phyloP scores from a whole-genome alignment of 257 asterid species.

The Solanum habrochaites region DNA sequence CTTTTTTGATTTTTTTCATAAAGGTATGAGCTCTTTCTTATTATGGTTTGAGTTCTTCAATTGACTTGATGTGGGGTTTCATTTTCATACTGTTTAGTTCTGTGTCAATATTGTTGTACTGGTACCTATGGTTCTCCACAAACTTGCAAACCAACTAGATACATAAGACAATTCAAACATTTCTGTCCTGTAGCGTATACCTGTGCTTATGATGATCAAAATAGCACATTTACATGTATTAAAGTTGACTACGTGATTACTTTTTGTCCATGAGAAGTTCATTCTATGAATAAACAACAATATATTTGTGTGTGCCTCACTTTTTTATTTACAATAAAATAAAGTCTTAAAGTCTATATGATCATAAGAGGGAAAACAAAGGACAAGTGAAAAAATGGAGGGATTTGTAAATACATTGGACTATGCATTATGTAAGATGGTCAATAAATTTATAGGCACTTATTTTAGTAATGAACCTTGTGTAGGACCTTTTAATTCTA shows the following conservation, averaged over 20 bases:
- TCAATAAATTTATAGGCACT: no score
- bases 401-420: neutral
- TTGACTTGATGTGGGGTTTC: no score
- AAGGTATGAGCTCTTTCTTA: no score
- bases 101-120: slow-evolving; percentile 29
- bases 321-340: no score
- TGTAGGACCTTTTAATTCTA: neutral
- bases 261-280: slow-evolving; percentile 25
- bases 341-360: neutral
- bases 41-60: no score
- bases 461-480: neutral
- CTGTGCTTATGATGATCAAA: slow-evolving; percentile 41
- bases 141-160: slow-evolving; percentile 24
- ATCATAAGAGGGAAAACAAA: no score
- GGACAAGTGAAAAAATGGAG: no score
- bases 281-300: neutral
- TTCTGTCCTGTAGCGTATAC: slow-evolving; percentile 46
- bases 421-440: neutral
- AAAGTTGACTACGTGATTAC: slow-evolving; percentile 22
- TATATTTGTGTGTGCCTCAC: neutral
- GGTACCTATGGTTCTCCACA: slow-evolving; percentile 16
- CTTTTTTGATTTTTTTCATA: no score
- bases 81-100: no score
- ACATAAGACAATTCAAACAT: slow-evolving; percentile 22
- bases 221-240: slow-evolving; percentile 35